Percentiles rank a stretch among this genome's conserved stretches.
Evolutionary conservation across 306 rosid species (phyloP).

Genomic region (Medicago ruthenica): DNA sequence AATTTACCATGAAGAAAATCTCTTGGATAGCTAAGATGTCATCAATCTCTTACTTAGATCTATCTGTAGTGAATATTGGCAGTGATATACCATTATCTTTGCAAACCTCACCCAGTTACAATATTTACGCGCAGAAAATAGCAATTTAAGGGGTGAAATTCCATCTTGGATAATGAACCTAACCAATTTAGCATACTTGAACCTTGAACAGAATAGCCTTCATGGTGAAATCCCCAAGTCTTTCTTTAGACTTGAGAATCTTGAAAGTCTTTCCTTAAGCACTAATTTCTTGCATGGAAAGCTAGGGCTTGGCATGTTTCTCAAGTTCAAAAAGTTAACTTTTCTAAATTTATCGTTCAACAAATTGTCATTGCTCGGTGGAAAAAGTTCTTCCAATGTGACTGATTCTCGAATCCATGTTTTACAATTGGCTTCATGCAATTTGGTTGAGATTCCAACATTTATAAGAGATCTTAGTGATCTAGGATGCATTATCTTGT

Average conservation of each 20-base stretch:
- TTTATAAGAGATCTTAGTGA: background rate
- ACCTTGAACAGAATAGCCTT: background rate
- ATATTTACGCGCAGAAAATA: background rate
- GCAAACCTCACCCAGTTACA: background rate
- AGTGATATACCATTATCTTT: background rate
- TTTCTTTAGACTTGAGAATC: background rate
- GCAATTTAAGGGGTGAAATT: background rate
- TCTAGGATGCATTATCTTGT: background rate
- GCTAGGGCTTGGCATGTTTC: background rate
- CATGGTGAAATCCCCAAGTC: background rate
- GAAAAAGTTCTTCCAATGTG: background rate
- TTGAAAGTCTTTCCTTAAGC: background rate
- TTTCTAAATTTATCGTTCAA: background rate
- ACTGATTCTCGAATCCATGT: background rate
- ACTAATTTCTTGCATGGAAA: background rate
- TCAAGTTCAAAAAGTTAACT: background rate
- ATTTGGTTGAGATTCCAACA: background rate
- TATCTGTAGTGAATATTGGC: background rate
- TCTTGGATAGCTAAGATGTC: background rate
- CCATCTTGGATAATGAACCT: background rate
- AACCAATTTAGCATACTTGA: background rate
- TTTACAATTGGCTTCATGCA: background rate
- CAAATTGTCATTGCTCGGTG: background rate
- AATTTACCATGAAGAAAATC: background rate
- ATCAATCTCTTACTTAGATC: background rate